Conservation (phyloP, 805 yeast species). For the Lachancea nothofagi region DNA sequence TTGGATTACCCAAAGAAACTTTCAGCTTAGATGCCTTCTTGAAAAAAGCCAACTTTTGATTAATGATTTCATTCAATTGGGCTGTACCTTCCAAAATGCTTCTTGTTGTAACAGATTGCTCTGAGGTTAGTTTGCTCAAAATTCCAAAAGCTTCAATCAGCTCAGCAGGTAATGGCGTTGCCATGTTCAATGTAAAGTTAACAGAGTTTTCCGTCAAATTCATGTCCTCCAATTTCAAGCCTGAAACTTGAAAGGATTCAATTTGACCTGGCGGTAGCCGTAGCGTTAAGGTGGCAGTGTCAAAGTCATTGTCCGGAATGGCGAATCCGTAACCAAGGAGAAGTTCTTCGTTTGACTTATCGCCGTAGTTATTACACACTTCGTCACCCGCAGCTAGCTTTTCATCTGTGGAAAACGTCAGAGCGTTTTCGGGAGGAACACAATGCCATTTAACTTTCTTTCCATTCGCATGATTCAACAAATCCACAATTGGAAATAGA, state of each 20-base stretch:
- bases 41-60: slow-evolving; percentile 42
- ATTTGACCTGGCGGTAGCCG: slow-evolving; percentile 38
- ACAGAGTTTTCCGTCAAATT: slow-evolving; percentile 35
- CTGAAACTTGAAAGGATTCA: slow-evolving; percentile 32
- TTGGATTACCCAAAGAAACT: slow-evolving; percentile 20
- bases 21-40: slow-evolving; percentile 31
- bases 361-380: slow-evolving; percentile 78
- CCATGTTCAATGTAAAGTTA: slow-evolving; percentile 38
- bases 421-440: slow-evolving; percentile 23
- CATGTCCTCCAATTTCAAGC: slow-evolving; percentile 38
- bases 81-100: slow-evolving; percentile 57
- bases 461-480: slow-evolving; percentile 64
- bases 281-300: slow-evolving; percentile 54
- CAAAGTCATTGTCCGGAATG: slow-evolving; percentile 50
- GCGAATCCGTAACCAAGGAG: slow-evolving; percentile 80
- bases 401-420: slow-evolving; percentile 41
- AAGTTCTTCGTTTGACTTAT: slow-evolving; percentile 80
- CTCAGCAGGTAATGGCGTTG: slow-evolving; percentile 38
- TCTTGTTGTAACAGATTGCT: slow-evolving; percentile 43
- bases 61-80: slow-evolving; percentile 47
- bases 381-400: slow-evolving; percentile 38
- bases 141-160: slow-evolving; percentile 50
- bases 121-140: slow-evolving; percentile 47
- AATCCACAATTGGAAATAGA: slow-evolving; percentile 71
- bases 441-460: slow-evolving; percentile 60